Conservation (phyloP, 2,329 filamentous ascomycete species). For the Leptographium flavum region DNA sequence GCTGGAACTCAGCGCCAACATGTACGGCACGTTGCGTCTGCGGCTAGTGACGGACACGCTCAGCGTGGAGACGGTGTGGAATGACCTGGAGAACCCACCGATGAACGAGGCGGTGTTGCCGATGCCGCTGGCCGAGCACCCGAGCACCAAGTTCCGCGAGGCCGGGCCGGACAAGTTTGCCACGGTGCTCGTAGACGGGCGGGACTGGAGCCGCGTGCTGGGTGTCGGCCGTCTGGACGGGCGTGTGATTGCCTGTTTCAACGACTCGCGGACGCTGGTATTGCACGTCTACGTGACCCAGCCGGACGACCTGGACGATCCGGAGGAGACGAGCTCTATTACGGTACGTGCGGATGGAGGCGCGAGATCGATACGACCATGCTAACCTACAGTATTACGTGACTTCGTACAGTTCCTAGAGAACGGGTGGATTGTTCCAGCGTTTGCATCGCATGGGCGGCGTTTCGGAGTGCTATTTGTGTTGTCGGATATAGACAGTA, state of each 20-base stretch:
- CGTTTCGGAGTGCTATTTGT: background rate
- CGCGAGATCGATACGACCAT: background rate
- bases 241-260: constrained; percentile 83
- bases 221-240: constrained; percentile 83
- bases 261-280: constrained; percentile 65
- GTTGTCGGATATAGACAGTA: too few species aligned
- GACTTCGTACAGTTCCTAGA: constrained; percentile 24
- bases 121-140: constrained; percentile 62
- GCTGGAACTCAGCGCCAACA: constrained; percentile 80
- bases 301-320: constrained; percentile 42
- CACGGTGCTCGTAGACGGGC: constrained; percentile 78
- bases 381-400: constrained; percentile 21
- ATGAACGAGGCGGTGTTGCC: constrained; percentile 66
- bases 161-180: constrained; percentile 76
- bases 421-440: too few species aligned
- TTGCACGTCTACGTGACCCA: constrained; percentile 69
- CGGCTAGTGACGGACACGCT: constrained; percentile 72
- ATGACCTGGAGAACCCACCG: constrained; percentile 71
- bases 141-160: constrained; percentile 63
- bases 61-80: constrained; percentile 76
- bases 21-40: constrained; percentile 76
- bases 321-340: constrained; percentile 56
- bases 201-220: constrained; percentile 88
- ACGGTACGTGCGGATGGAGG: constrained; percentile 39
- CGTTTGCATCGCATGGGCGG: background rate